Conservation (phyloP, 2,329 filamentous ascomycete genomes). For the Aspergillus japonicus region DNA sequence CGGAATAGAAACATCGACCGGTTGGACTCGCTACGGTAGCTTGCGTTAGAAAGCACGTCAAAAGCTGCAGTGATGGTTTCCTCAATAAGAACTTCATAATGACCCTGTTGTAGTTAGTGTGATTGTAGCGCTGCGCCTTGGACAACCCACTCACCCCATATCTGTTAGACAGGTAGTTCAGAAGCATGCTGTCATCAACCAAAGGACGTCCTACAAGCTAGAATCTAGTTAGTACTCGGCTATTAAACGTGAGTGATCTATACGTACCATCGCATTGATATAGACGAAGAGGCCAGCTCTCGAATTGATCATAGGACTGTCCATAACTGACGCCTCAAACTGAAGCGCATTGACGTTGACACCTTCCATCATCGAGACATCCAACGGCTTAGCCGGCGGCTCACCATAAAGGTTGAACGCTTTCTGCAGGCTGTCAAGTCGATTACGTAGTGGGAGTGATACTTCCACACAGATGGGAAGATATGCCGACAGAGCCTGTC, state of each 20-base stretch:
- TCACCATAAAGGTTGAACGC: constrained; percentile 44
- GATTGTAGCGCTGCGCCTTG: not conserved
- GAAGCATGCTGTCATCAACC: constrained; percentile 74
- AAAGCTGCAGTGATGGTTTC: constrained; percentile 88
- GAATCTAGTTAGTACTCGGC: constrained; percentile 31
- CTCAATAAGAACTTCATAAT: constrained; percentile 72
- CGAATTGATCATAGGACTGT: constrained; percentile 71
- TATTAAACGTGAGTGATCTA: not conserved
- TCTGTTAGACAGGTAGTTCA: constrained; percentile 78
- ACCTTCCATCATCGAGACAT: constrained; percentile 43
- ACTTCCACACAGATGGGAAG: constrained; percentile 41
- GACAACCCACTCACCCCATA: constrained; percentile 64
- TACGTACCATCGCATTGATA: constrained; percentile 71
- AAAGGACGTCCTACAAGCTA: constrained; percentile 79
- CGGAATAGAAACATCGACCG: constrained; percentile 70
- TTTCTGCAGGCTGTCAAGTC: constrained; percentile 43
- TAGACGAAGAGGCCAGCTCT: constrained; percentile 83
- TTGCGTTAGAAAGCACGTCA: constrained; percentile 82
- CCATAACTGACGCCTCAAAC: constrained; percentile 56
- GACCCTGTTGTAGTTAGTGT: constrained; percentile 53
- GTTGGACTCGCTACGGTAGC: constrained; percentile 65
- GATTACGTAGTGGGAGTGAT: constrained; percentile 39
- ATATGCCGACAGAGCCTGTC: constrained; percentile 41
- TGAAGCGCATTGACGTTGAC: constrained; percentile 51
- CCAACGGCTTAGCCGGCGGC: constrained; percentile 42